phyloP scores from a whole-genome alignment of 2,329 filamentous ascomycete species.

The Alternaria metachromatica region DNA sequence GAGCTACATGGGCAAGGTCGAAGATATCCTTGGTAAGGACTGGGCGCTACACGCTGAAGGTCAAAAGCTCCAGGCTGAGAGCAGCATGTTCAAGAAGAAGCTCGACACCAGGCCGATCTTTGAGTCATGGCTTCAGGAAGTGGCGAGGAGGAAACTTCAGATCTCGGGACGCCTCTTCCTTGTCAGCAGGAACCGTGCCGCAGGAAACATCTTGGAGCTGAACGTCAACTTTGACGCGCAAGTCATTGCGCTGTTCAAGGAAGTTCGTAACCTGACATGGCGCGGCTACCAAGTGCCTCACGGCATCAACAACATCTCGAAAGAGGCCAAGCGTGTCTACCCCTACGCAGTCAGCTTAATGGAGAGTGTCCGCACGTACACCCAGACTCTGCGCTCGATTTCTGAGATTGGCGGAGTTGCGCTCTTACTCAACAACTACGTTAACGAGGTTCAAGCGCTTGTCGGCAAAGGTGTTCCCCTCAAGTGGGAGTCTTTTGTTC shows the following conservation, averaged over 20 bases:
- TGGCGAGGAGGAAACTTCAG: conserved; percentile 84
- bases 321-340: conserved; percentile 98
- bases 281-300: conserved; percentile 94
- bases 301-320: conserved; percentile 91
- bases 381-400: conserved; percentile 86
- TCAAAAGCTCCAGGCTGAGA: conserved; percentile 89
- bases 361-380: conserved; percentile 95
- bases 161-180: conserved; percentile 93
- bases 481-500: conserved; percentile 97
- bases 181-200: conserved; percentile 85
- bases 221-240: conserved; percentile 96
- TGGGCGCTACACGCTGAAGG: conserved; percentile 96
- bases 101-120: conserved; percentile 93
- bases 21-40: conserved; percentile 91
- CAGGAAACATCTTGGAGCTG: conserved; percentile 86
- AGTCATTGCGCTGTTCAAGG: conserved; percentile 97
- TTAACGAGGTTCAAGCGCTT: conserved; percentile 85
- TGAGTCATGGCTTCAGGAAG: conserved; percentile 92
- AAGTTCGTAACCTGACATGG: conserved; percentile 95
- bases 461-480: conserved; percentile 87
- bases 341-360: conserved; percentile 97
- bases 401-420: conserved; percentile 85
- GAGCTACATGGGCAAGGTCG: conserved; percentile 98
- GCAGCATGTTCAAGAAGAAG: conserved; percentile 93
- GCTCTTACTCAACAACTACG: conserved; percentile 86